Percentiles rank a stretch among this genome's conserved stretches.
phyloP scores from a whole-genome alignment of 2,329 filamentous ascomycete genomes.

The Xylariaceae sp. region DNA sequence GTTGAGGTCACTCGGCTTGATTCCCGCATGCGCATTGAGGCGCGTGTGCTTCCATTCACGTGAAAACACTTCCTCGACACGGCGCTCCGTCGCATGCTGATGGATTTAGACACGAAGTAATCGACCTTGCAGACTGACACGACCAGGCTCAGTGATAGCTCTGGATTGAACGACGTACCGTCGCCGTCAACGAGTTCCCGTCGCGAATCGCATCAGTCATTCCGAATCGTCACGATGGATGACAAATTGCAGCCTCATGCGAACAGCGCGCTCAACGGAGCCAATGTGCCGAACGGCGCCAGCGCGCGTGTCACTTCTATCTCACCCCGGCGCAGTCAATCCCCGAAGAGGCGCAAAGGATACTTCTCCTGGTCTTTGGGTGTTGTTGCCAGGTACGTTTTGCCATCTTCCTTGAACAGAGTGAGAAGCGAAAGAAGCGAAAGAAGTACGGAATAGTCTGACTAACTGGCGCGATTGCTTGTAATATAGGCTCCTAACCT shows the following conservation, averaged over 20 bases:
- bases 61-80: background rate
- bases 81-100: slow-evolving; percentile 1
- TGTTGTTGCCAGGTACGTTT: slow-evolving; percentile 45
- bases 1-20: slow-evolving; percentile 2
- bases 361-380: slow-evolving; percentile 41
- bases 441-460: background rate
- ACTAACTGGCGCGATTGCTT: slow-evolving; percentile 13
- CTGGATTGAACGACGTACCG: background rate
- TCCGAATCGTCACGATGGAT: slow-evolving; percentile 16
- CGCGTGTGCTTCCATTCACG: slow-evolving; percentile 5
- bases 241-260: slow-evolving; percentile 24
- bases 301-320: slow-evolving; percentile 37
- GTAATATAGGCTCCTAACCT: slow-evolving; percentile 62
- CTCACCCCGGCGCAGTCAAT: slow-evolving; percentile 30
- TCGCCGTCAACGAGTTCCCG: background rate
- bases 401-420: background rate
- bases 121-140: background rate
- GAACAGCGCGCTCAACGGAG: slow-evolving; percentile 36
- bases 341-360: slow-evolving; percentile 25
- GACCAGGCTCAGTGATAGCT: background rate
- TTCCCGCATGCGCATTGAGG: slow-evolving; percentile 7
- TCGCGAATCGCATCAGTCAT: slow-evolving; percentile 1
- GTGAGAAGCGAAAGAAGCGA: no score
- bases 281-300: slow-evolving; percentile 26
- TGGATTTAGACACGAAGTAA: background rate